Conservation (phyloP, 192 early-diverging fungal genomes). For the Kappamyces sp. region DNA sequence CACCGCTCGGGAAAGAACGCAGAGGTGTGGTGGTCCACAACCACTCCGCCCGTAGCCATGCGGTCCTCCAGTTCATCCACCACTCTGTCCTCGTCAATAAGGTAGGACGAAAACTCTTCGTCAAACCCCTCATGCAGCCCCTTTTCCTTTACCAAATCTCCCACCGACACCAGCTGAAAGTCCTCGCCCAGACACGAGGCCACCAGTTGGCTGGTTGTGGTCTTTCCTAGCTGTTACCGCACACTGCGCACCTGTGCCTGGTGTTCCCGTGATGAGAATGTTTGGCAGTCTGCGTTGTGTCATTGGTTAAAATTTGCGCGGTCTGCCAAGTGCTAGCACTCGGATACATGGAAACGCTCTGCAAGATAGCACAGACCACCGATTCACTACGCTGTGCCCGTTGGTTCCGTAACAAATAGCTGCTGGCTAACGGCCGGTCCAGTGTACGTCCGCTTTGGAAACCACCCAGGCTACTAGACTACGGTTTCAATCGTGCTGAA, state of each 20-base stretch:
- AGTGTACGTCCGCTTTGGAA: too few relatives aligned
- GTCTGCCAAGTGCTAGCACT: neutral
- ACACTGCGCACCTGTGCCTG: slow-evolving; percentile 17
- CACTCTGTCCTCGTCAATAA: slow-evolving; percentile 91
- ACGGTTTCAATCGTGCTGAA: too few relatives aligned
- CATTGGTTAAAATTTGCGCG: slow-evolving; percentile 12
- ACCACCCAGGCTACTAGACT: too few relatives aligned
- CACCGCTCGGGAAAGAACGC: slow-evolving; percentile 96
- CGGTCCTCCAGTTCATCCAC: slow-evolving; percentile 85
- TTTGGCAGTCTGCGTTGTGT: slow-evolving; percentile 24
- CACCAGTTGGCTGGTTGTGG: slow-evolving; percentile 64
- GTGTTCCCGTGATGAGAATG: slow-evolving; percentile 43
- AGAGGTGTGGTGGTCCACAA: slow-evolving; percentile 93
- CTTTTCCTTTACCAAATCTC: slow-evolving; percentile 78
- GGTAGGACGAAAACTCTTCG: slow-evolving; percentile 79
- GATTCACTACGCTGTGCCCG: too few relatives aligned
- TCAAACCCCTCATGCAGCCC: slow-evolving; percentile 79
- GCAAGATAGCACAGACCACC: too few relatives aligned
- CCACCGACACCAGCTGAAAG: slow-evolving; percentile 77
- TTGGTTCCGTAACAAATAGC: too few relatives aligned
- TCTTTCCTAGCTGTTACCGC: slow-evolving; percentile 27
- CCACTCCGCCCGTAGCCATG: slow-evolving; percentile 72
- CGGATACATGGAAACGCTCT: too few relatives aligned
- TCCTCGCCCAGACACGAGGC: slow-evolving; percentile 56
- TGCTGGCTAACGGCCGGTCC: too few relatives aligned